These are phyloP conservation scores for Flueggea neowawraea DNA, from an alignment of 441 rosid genomes.

Conservation along the genomic window DNA sequence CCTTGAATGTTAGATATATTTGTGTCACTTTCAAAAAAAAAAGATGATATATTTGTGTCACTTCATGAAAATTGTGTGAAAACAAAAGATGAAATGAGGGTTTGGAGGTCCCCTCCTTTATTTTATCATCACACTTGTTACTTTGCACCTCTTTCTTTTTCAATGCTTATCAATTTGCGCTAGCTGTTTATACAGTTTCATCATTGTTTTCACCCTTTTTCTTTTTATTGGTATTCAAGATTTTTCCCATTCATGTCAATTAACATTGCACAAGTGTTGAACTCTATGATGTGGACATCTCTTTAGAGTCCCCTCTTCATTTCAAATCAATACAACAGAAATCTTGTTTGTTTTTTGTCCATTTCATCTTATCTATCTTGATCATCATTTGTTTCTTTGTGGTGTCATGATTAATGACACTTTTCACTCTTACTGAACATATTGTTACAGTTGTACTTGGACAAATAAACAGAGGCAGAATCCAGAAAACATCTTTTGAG, in stretches of 20 bases:
- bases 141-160: no score
- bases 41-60: no score
- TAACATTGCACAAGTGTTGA: not conserved
- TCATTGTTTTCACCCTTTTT: not conserved
- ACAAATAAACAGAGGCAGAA: no score
- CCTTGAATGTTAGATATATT: conserved; percentile 2
- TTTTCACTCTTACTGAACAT: not conserved
- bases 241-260: not conserved
- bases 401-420: conserved; percentile 2
- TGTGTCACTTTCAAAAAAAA: no score
- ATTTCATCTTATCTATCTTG: not conserved
- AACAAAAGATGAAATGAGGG: conserved; percentile 13
- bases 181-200: conserved; percentile 8
- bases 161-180: conserved; percentile 24
- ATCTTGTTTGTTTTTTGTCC: not conserved
- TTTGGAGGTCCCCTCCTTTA: conserved; percentile 24
- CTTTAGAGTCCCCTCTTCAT: not conserved
- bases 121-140: conserved; percentile 14
- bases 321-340: conserved; percentile 1
- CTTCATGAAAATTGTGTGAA: conserved; percentile 20
- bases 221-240: not conserved
- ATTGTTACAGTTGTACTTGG: no score
- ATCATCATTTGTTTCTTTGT: conserved; percentile 9
- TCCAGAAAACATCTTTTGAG: no score
- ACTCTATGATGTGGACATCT: conserved; percentile 3